phyloP scores from a whole-genome alignment of 225 moss, liverwort and hornwort species.

The Physcomitrellopsis africana region DNA sequence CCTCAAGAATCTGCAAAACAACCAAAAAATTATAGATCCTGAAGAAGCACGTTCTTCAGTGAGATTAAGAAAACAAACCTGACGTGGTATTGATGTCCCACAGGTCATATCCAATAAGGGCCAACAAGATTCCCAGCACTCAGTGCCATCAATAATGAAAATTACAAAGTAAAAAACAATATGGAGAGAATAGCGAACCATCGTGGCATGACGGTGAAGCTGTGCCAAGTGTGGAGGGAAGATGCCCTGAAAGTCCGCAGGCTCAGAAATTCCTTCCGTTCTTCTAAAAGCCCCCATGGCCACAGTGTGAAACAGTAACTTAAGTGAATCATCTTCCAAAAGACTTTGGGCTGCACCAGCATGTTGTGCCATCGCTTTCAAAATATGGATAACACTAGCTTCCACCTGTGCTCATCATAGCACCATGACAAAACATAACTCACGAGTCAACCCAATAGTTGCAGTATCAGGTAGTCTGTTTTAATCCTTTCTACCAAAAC shows the following conservation, averaged over 20 bases:
- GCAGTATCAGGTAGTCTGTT: neutral
- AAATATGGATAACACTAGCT: constrained; percentile 79
- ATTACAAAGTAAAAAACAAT: neutral
- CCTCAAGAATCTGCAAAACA: constrained; percentile 68
- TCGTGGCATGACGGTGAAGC: constrained; percentile 82
- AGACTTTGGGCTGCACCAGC: constrained; percentile 80
- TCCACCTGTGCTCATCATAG: constrained; percentile 58
- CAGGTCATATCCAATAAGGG: neutral
- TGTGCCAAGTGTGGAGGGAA: constrained; percentile 69
- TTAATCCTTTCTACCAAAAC: neutral
- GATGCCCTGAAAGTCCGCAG: constrained; percentile 32
- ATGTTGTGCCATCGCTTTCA: constrained; percentile 83
- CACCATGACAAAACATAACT: constrained; percentile 8
- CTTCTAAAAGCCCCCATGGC: constrained; percentile 66
- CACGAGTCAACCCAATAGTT: neutral
- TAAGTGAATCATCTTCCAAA: constrained; percentile 79
- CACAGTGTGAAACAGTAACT: constrained; percentile 83
- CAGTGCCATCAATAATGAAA: constrained; percentile 1
- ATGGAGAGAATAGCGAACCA: constrained; percentile 41
- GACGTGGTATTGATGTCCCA: too few relatives aligned
- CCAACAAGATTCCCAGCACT: neutral
- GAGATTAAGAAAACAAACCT: too few relatives aligned
- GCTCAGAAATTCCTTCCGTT: constrained; percentile 33
- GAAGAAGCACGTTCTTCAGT: constrained; percentile 1
- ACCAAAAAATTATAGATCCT: neutral